phyloP scores from a whole-genome alignment of 371 early-diverging fungal species.

The Haplosporangium sp. region DNA sequence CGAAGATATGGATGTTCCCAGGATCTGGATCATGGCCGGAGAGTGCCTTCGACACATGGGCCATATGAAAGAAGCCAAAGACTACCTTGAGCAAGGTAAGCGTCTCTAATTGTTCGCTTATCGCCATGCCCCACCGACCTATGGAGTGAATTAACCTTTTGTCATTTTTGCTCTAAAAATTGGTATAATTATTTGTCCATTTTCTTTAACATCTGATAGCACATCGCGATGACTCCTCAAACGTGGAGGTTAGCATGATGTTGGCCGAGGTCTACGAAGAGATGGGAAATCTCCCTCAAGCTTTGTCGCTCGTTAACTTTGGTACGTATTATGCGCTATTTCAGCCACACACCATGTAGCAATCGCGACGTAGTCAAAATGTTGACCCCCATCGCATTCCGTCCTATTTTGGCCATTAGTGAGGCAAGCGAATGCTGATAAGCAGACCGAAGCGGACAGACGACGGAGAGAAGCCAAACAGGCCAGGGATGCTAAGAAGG shows the following conservation, averaged over 20 bases:
- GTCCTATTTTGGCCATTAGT: slow-evolving; percentile 9
- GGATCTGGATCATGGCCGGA: slow-evolving; percentile 60
- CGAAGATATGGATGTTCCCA: slow-evolving; percentile 62
- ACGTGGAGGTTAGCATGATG: slow-evolving; percentile 80
- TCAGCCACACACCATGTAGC: not conserved
- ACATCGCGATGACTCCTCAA: slow-evolving; percentile 68
- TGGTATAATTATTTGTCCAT: not conserved
- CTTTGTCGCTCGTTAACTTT: slow-evolving; percentile 70
- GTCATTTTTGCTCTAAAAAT: not conserved
- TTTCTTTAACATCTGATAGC: slow-evolving; percentile 33
- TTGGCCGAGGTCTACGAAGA: slow-evolving; percentile 89
- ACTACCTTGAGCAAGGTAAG: slow-evolving; percentile 37
- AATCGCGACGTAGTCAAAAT: not conserved
- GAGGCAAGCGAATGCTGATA: slow-evolving; percentile 37
- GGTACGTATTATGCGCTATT: slow-evolving; percentile 46
- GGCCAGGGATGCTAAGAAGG: slow-evolving; percentile 18
- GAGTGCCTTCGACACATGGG: slow-evolving; percentile 52
- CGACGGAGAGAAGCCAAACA: slow-evolving; percentile 36
- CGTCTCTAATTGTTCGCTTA: not conserved
- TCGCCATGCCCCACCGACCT: not conserved
- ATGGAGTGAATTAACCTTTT: not conserved
- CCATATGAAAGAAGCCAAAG: slow-evolving; percentile 46
- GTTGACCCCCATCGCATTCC: not conserved
- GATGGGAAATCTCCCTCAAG: slow-evolving; percentile 79
- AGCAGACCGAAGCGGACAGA: slow-evolving; percentile 28